Evolutionary conservation across 257 asterid genomes (phyloP).

Genomic region (Solanum tarapatanum): DNA sequence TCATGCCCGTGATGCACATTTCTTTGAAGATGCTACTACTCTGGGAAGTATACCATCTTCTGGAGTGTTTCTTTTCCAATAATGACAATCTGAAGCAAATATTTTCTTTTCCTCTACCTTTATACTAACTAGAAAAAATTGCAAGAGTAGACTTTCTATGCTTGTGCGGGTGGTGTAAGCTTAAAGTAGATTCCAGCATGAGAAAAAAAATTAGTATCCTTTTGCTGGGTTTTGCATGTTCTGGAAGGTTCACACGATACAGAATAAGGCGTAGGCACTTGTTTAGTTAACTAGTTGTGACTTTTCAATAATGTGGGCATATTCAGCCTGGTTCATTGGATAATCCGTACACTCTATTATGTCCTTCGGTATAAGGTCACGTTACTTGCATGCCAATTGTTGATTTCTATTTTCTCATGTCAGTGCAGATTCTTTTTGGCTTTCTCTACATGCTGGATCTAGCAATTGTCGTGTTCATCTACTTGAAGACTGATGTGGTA

Average conservation of each 20-base stretch:
- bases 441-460: conserved; percentile 67
- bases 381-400: not conserved
- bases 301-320: not conserved
- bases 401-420: conserved; percentile 3
- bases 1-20: not conserved
- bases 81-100: not conserved
- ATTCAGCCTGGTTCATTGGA: not conserved
- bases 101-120: not conserved
- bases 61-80: not conserved
- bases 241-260: not conserved
- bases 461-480: conserved; percentile 63
- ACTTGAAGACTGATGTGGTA: conserved; percentile 84
- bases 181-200: not conserved
- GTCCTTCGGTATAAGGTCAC: not conserved
- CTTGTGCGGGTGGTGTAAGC: not conserved
- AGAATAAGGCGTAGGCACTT: not conserved
- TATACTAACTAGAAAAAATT: not conserved
- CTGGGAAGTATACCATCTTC: not conserved
- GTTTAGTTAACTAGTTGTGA: not conserved
- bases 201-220: not conserved
- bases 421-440: conserved; percentile 74
- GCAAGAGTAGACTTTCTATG: not conserved
- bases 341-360: not conserved
- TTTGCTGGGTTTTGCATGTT: not conserved
- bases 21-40: not conserved